Base-by-base conservation (phyloP, 257 asterid species). In the Hygrophila difformis region DNA sequence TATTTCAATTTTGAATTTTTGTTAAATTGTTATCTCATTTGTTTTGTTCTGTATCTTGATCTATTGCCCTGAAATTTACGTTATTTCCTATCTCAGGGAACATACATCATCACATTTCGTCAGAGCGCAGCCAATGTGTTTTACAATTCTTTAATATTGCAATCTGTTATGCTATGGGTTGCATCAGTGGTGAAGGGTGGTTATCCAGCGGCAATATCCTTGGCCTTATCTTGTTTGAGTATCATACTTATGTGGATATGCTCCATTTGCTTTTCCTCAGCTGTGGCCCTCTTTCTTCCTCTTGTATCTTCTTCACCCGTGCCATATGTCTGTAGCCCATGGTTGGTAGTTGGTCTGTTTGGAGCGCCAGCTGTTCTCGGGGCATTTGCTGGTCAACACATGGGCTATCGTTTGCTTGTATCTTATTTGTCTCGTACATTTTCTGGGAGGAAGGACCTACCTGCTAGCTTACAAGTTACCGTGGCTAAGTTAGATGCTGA, bases 311-410 rank as follows among this genome's bases (percentile, higher is more conserved):
- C 85, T 26, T 79, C 93, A 17, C 84, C 98, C 1, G 70, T 76
- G 59, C 98, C 95, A n/a, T 82, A 38, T 47, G 59, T 91, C 57
- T 67, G 96, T 42, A 55, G 72, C 73, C 98, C 98, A 0, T 79
- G 78, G 86, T 73, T 91, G 38, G 86, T 74, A 39, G 59, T 78
- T 58, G 82, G 93, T 43, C 70, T 91, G 47, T 91, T 79, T 31
- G 95, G 79, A 20, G 94, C 82, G 41, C 98, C 98, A 44, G 93
- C 96, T 54, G 77, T 86, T 49, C 73, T 91, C 2, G 98, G 98
- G 60, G 98, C 96, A 17, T 73, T 86, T 37, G 59, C 53, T 18
- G 96, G 98, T 56, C 98, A 91, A 53, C 96, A 86, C 67, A 3
- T 70, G 28, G 98, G 96, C n/a, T 86, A 44, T 62, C 59, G 52